A percentile compares a stretch with the other conserved stretches of the same genome.
These are phyloP conservation scores for Tuctoria greenei DNA, from an alignment of 176 grass and related monocot species.

Conservation along the genomic window DNA sequence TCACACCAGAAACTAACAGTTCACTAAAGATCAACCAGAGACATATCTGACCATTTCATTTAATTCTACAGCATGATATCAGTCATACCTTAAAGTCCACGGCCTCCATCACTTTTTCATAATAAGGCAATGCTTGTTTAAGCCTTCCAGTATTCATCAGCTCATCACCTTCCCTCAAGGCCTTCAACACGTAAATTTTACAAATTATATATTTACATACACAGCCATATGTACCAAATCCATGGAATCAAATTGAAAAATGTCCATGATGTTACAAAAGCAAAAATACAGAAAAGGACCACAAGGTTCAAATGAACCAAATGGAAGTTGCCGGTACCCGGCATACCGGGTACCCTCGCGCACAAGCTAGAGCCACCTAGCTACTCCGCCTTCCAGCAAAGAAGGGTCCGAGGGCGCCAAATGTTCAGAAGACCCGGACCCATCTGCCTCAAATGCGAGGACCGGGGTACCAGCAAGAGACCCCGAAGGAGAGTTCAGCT, in stretches of 20 bases:
- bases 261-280: conserved; percentile 5
- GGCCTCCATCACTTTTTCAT: conserved; percentile 85
- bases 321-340: no score
- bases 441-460: no score
- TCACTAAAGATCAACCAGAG: conserved; percentile 5
- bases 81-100: conserved; percentile 80
- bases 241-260: conserved; percentile 20
- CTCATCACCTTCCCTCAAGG: conserved; percentile 73
- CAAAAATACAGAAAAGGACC: neutral
- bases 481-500: no score
- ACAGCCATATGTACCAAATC: neutral
- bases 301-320: no score
- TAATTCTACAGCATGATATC: neutral
- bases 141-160: conserved; percentile 89
- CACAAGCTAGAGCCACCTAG: no score
- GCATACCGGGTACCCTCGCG: no score
- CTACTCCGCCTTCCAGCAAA: no score
- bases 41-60: neutral
- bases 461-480: no score
- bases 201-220: neutral
- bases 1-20: neutral
- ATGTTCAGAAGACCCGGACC: no score
- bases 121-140: conserved; percentile 73
- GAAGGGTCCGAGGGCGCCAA: no score
- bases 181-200: conserved; percentile 52